Percentiles rank a stretch among this genome's conserved stretches.
Evolutionary conservation across 306 rosid genomes (phyloP).

Genomic region (Fragaria iinumae): DNA sequence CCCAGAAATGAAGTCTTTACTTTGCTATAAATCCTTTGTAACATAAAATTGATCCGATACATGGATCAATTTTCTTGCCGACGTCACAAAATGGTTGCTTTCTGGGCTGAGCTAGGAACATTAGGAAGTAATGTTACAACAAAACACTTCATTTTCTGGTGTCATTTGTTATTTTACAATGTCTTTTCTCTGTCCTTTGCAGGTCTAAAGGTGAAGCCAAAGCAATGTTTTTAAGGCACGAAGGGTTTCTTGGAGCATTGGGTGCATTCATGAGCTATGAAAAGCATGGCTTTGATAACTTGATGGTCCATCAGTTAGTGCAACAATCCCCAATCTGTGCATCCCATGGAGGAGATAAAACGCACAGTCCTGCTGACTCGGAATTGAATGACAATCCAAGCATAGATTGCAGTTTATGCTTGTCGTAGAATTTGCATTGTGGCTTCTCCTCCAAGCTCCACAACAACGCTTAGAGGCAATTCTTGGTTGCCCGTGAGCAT

Average conservation of each 20-base stretch:
- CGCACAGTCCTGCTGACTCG: constrained; percentile 32
- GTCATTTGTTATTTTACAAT: neutral
- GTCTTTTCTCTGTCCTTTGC: constrained; percentile 7
- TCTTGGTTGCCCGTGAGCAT: constrained; percentile 43
- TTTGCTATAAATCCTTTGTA: neutral
- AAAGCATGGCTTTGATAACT: constrained; percentile 56
- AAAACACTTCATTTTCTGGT: no score
- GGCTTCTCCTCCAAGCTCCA: neutral
- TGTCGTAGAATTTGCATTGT: constrained; percentile 33
- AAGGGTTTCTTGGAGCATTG: constrained; percentile 95
- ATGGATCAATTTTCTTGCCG: neutral
- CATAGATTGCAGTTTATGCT: constrained; percentile 69
- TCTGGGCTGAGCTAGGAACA: neutral
- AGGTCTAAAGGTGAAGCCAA: constrained; percentile 98
- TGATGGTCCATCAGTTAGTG: constrained; percentile 40
- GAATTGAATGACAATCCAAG: constrained; percentile 64
- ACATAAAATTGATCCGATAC: neutral
- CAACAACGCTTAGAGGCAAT: constrained; percentile 29
- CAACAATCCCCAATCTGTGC: constrained; percentile 40
- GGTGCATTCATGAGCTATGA: constrained; percentile 83
- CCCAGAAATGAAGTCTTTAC: neutral
- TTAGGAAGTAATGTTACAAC: neutral
- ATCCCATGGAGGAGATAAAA: constrained; percentile 40
- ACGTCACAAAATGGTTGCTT: neutral
- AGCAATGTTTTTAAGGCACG: constrained; percentile 90